phyloP scores from a whole-genome alignment of 306 rosid genomes.

The Cicer chorassanicum region DNA sequence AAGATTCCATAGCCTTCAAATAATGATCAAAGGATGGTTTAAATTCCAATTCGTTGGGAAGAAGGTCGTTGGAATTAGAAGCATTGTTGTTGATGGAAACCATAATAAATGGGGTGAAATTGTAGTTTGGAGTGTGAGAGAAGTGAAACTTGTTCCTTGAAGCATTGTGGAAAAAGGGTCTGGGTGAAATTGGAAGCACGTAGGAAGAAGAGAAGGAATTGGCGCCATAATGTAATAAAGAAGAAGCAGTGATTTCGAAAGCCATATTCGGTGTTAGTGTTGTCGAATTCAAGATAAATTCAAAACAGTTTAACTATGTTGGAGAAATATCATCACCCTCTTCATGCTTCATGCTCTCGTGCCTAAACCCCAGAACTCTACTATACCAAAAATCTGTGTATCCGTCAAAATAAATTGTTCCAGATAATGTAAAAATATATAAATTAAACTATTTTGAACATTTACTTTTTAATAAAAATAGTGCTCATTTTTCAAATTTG shows the following conservation, averaged over 20 bases:
- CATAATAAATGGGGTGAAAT: slow-evolving; percentile 39
- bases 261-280: neutral
- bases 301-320: no score
- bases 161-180: slow-evolving; percentile 49
- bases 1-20: slow-evolving; percentile 79
- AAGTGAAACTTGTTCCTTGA: slow-evolving; percentile 31
- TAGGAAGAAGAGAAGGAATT: slow-evolving; percentile 48
- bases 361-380: no score
- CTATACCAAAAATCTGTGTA: no score
- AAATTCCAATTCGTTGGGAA: slow-evolving; percentile 64
- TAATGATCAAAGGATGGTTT: slow-evolving; percentile 80
- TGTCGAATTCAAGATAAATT: neutral
- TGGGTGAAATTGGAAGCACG: slow-evolving; percentile 46
- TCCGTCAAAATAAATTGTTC: no score
- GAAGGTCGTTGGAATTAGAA: slow-evolving; percentile 45
- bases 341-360: no score
- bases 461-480: no score
- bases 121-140: slow-evolving; percentile 34
- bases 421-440: no score
- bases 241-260: slow-evolving; percentile 14
- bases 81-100: slow-evolving; percentile 57
- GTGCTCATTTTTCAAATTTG: no score
- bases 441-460: no score
- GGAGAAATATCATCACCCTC: no score
- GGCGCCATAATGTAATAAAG: slow-evolving; percentile 36